Evolutionary conservation across 768 basidiomycete species (phyloP), one percentile per base, ranked within the genome.

Genomic region (Rhodotorula toruloides): DNA sequence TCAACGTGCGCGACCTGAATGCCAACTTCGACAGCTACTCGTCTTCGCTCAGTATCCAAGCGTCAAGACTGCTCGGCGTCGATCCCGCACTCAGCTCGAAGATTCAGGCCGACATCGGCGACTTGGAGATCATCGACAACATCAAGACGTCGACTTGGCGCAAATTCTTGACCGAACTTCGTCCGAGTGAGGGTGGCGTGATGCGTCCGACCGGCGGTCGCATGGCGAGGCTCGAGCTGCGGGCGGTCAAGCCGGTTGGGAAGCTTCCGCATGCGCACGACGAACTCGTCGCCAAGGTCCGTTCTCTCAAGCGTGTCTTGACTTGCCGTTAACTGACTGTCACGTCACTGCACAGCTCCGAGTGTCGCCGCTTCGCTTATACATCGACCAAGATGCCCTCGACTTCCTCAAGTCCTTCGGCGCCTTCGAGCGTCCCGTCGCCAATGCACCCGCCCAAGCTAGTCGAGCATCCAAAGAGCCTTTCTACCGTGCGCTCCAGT

Each of bases 111-210:
- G 85, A 85, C 17, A 81, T 92, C 56, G 82, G 79, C 63, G 84
- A 90, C 67, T 73, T 91, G 27, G 91, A 96, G 77, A 96, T 98
- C 65, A 79, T 98, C 56, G 96, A 99, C 77, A 93, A 96, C 75
- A 91, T 99, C 81, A 92, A 90, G 80, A 93, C 92, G 0, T 97
- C 92, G 14, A 97, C 96, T 0, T 99, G 96, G 96, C 89, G 87
- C 79, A 98, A 94, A 77, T 98, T 99, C 77, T 79, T 99, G 65
- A 93, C 91, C 7, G 85, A 85, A 59, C 81, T 96, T 75, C 84
- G 87, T 44, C 82, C 87, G 12, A 91, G 94, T 78, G 86, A 89
- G 22, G 84, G 84, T 61, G 94, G 94, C 0, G 90, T 93, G 74
- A 79, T 92, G 19, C 84, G 92, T 40, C 91, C 96, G 79, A 91